Base-by-base conservation (phyloP, 1,139 yeast species). In the Kodamaea alishanica region DNA sequence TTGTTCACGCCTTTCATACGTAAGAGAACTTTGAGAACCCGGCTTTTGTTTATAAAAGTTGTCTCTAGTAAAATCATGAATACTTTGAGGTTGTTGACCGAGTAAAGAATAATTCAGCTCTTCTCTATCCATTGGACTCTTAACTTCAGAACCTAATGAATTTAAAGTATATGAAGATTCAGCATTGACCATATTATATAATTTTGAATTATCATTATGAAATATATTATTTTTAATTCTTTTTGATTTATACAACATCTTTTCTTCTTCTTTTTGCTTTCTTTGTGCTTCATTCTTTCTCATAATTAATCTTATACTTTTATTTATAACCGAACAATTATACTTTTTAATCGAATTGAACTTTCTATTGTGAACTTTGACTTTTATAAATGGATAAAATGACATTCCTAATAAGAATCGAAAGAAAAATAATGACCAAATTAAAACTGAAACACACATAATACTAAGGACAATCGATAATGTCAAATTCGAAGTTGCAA, bases 401-500 rank as follows among this genome's bases (percentile, higher is more conserved):
- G 79, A 31, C 50, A 83, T 52, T 1, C 89, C 94, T 42, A 77
- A 51, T 23, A 75, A 50, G 47, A 87, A 76, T 52, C 75, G 73
- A 42, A 77, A 60, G 44, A 87, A 75, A 67, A 84, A 84, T 41
- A 84, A 62, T 9, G 80, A 69, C 89, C 90, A 88, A 51, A 88
- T 73, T n/a, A 76, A 60, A 50, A 87, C 75, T 3, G 95, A 85
- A 44, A 84, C 71, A 35, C 84, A 69, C 90, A 86, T 86, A 50
- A 85, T 74, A 25, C 88, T 77, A 26, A 88, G 58, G 34, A 87
- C 75, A 12, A 88, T 66, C 3, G 95, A 87, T 51, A 86, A 84
- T 33, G 72, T 64, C 43, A 77, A 62, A 53, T 85, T 81, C 8
- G 76, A 66, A 22, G 67, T 59, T 11, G 94, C 92, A 28, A 87